A percentile compares a stretch with the other conserved stretches of the same genome.
Conservation (phyloP, 441 rosid species). For the Populus tomentosa region DNA sequence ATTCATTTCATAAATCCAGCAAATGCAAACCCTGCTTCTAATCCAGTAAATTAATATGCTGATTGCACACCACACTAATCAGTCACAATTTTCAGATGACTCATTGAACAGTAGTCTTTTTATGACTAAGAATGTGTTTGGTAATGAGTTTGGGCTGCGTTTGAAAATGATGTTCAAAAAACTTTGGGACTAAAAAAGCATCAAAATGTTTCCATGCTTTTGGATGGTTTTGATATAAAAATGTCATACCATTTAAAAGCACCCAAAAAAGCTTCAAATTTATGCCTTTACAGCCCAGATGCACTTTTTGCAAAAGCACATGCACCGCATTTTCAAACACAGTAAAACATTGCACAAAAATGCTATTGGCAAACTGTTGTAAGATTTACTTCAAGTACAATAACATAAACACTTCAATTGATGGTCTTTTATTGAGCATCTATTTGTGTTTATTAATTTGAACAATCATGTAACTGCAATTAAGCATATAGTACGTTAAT, state of each 20-base stretch:
- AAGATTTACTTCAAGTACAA: background rate
- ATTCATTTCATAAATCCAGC: background rate
- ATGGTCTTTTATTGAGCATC: background rate
- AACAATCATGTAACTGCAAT: background rate
- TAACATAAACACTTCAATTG: background rate
- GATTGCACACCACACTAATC: background rate
- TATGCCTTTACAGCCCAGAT: too few relatives aligned
- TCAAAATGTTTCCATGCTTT: too few relatives aligned
- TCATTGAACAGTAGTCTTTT: background rate
- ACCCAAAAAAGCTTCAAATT: too few relatives aligned
- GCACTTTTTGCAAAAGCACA: too few relatives aligned
- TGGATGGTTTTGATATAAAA: too few relatives aligned
- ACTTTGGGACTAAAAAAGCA: too few relatives aligned
- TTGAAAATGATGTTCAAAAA: too few relatives aligned
- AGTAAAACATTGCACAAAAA: background rate
- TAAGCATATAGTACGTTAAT: background rate
- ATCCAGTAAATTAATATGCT: conserved; percentile 2
- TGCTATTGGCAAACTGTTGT: background rate
- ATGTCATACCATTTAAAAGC: too few relatives aligned
- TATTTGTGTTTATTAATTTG: background rate
- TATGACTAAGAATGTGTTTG: too few relatives aligned
- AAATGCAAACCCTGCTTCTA: conserved; percentile 9
- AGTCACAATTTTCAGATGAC: background rate
- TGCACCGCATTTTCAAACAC: too few relatives aligned
- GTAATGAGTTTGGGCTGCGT: too few relatives aligned